Conservation (phyloP, 1,139 yeast species). For the Candida tropicalis region DNA sequence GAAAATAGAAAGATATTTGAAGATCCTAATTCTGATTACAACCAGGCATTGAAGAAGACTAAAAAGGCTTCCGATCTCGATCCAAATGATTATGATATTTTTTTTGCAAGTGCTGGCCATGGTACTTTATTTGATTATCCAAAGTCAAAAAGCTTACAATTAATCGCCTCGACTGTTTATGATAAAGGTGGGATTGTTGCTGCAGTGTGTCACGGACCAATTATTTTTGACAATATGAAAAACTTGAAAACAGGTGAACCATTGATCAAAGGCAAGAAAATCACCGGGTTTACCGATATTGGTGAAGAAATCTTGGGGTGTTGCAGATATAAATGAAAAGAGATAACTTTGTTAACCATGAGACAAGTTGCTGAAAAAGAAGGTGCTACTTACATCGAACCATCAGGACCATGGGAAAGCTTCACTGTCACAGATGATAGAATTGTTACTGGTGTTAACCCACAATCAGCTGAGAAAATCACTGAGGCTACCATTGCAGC, state of each 20-base stretch:
- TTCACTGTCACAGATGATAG: slow-evolving; percentile 55
- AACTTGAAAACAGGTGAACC: slow-evolving; percentile 44
- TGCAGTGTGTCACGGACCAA: slow-evolving; percentile 72
- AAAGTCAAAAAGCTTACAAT: slow-evolving; percentile 47
- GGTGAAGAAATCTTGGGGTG: slow-evolving; percentile 51
- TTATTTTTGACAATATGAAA: slow-evolving; percentile 49
- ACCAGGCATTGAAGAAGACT: slow-evolving; percentile 31
- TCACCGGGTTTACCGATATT: slow-evolving; percentile 62
- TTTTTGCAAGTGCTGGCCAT: slow-evolving; percentile 69
- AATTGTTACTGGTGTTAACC: slow-evolving; percentile 64
- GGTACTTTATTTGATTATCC: slow-evolving; percentile 63
- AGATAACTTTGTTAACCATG: slow-evolving; percentile 35
- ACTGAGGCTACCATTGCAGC: slow-evolving; percentile 29
- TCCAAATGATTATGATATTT: slow-evolving; percentile 51
- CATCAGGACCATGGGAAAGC: slow-evolving; percentile 55
- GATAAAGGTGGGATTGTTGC: slow-evolving; percentile 55
- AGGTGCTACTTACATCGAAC: slow-evolving; percentile 49
- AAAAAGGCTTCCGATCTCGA: slow-evolving; percentile 47
- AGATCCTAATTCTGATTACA: slow-evolving; percentile 41
- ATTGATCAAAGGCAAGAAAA: slow-evolving; percentile 51
- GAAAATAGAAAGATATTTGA: slow-evolving; percentile 42
- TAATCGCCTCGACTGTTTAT: slow-evolving; percentile 48
- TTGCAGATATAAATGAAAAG: slow-evolving; percentile 35
- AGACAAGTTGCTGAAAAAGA: slow-evolving; percentile 33
- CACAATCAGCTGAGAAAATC: slow-evolving; percentile 55